Percentiles rank a stretch among this genome's conserved stretches.
phyloP scores from a whole-genome alignment of 2,329 filamentous ascomycete species.

The Dothidotthia symphoricarpi region DNA sequence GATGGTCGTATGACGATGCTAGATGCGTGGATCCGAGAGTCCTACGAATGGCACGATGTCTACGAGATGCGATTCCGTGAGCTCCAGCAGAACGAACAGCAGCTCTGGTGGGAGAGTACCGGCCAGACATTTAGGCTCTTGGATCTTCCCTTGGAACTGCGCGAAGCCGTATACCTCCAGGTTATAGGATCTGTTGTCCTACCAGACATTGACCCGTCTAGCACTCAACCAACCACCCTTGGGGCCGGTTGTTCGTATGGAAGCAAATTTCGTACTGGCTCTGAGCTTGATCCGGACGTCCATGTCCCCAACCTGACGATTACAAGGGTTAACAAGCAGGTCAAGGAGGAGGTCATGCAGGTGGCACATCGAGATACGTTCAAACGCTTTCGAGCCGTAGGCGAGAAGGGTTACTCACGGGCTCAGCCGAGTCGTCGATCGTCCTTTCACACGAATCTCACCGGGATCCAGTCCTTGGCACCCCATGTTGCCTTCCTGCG shows the following conservation, averaged over 20 bases:
- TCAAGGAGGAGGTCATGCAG: conserved; percentile 3
- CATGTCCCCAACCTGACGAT: conserved; percentile 10
- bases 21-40: conserved; percentile 11
- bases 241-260: conserved; percentile 5
- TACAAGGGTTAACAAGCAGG: conserved; percentile 9
- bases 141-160: conserved; percentile 13
- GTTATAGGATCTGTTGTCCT: conserved; percentile 12
- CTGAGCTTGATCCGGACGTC: conserved; percentile 11
- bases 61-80: conserved; percentile 6
- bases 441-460: too few relatives aligned
- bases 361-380: conserved; percentile 3
- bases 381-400: conserved; percentile 8
- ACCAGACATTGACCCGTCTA: conserved; percentile 1
- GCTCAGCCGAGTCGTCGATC: too few relatives aligned
- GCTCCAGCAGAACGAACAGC: conserved; percentile 13
- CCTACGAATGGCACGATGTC: conserved; percentile 7
- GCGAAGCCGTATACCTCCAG: conserved; percentile 12
- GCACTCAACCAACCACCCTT: conserved; percentile 1
- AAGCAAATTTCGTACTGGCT: neutral
- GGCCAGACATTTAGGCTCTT: conserved; percentile 12
- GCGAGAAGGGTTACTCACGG: too few relatives aligned
- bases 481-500: conserved; percentile 5
- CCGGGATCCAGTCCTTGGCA: too few relatives aligned
- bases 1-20: neutral
- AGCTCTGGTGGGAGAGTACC: conserved; percentile 14